These are phyloP conservation scores for Kuraishia molischiana DNA, from an alignment of 805 yeast genomes.

Conservation along the genomic window DNA sequence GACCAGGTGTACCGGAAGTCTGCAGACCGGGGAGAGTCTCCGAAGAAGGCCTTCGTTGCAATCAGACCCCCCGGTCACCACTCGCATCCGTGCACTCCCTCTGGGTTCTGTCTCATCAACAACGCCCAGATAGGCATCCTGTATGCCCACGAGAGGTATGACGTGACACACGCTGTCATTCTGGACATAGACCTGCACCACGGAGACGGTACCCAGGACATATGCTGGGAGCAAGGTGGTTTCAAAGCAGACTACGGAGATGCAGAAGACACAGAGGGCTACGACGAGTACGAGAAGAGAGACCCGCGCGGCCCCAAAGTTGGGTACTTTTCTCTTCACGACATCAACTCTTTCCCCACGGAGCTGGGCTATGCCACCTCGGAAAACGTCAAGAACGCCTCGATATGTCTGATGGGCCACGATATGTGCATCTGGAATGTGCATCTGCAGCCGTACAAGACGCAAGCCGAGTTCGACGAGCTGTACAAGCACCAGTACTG, in stretches of 20 bases:
- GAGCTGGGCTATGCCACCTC: constrained; percentile 70
- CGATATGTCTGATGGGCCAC: constrained; percentile 71
- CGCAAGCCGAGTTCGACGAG: constrained; percentile 54
- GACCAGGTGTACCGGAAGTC: constrained; percentile 36
- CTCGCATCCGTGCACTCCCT: constrained; percentile 73
- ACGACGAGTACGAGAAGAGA: constrained; percentile 39
- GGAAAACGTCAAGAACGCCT: constrained; percentile 63
- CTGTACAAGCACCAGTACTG: constrained; percentile 54
- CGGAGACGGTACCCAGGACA: constrained; percentile 85
- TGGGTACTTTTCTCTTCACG: constrained; percentile 79
- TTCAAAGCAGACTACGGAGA: constrained; percentile 40
- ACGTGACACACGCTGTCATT: constrained; percentile 72
- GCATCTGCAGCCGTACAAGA: constrained; percentile 58
- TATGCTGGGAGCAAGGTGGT: constrained; percentile 73
- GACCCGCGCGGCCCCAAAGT: constrained; percentile 44
- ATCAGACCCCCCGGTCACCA: constrained; percentile 86
- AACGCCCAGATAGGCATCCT: constrained; percentile 77
- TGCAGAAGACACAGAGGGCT: constrained; percentile 17
- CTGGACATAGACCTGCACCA: constrained; percentile 81
- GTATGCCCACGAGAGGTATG: constrained; percentile 54
- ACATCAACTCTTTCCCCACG: constrained; percentile 79
- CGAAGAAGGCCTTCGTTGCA: constrained; percentile 49
- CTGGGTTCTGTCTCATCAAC: constrained; percentile 76
- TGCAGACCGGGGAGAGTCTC: constrained; percentile 22
- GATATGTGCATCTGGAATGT: constrained; percentile 78